Evolutionary conservation across 2,329 filamentous ascomycete species (phyloP), one percentile per base, ranked within the genome.

Genomic region (Microdochium bolleyi): DNA sequence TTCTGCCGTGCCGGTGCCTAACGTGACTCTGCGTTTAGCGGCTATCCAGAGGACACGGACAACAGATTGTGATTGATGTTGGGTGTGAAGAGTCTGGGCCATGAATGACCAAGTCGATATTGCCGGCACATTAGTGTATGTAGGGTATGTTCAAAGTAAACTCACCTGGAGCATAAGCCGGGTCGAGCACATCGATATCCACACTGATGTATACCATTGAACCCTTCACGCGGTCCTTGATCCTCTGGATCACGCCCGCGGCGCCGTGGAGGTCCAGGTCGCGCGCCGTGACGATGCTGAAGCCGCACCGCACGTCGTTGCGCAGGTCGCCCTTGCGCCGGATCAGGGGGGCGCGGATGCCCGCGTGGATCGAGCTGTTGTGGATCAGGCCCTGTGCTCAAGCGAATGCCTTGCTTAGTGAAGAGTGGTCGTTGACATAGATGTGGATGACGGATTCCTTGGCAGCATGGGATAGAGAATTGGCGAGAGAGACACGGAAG

Each of bases 121-220:
- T n/a, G n/a, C n/a, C n/a, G n/a, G n/a, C n/a, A n/a, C n/a, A n/a
- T n/a, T n/a, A n/a, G n/a, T n/a, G n/a, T n/a, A n/a, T n/a, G n/a
- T n/a, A n/a, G n/a, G n/a, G n/a, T n/a, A n/a, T n/a, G n/a, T n/a
- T n/a, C n/a, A n/a, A n/a, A n/a, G n/a, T n/a, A n/a, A n/a, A n/a
- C n/a, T n/a, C n/a, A 75, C 73, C 75, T n/a, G 87, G 87, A 9
- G 83, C 83, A 50, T 71, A 70, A 0, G 72, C 85, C 0, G 88
- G 88, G 65, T 92, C 88, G 49, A 92, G 74, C 0, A 92, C 87
- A 67, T 92, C 88, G 59, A 92, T 92, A 63, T 92, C 88, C 16
- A 92, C 81, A 53, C 80, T 86, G 24, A 92, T 73, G 61, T 92
- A 92, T 13, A 84, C 80, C 48, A 72, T 77, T 1, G 74, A 73